Evolutionary conservation across 257 asterid species (phyloP).

Genomic region (Verbena officinalis): DNA sequence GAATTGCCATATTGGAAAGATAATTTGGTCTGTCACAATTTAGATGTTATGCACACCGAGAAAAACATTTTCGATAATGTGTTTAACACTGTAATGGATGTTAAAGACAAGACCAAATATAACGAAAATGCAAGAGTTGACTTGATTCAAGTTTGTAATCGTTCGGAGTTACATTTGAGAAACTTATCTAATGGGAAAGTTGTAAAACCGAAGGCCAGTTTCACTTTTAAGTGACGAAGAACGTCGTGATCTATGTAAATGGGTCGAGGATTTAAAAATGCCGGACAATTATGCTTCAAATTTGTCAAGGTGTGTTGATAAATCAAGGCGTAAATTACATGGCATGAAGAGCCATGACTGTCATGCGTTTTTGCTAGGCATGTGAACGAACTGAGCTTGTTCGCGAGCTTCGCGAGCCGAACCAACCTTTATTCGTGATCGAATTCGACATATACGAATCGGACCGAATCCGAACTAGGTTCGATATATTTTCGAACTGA

Average conservation of each 20-base stretch:
- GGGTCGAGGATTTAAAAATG: neutral
- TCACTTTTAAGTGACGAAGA: neutral
- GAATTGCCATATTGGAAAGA: neutral
- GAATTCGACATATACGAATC: no score
- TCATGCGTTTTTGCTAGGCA: no score
- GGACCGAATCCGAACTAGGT: no score
- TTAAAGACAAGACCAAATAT: neutral
- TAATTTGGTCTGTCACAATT: neutral
- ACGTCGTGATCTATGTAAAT: neutral
- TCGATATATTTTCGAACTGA: no score
- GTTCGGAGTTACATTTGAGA: neutral
- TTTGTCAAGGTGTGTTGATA: neutral
- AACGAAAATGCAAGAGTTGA: neutral
- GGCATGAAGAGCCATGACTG: no score
- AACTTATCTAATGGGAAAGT: neutral
- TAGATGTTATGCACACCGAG: neutral
- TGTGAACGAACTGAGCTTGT: no score
- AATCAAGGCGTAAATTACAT: no score
- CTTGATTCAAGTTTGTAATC: neutral
- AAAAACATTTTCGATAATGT: neutral
- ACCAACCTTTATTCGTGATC: no score
- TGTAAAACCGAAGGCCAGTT: neutral
- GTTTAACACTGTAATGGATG: neutral
- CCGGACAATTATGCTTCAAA: neutral
- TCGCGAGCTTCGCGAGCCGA: no score